Conservation (phyloP, 331 rosid genomes). For the Saraca asoca region DNA sequence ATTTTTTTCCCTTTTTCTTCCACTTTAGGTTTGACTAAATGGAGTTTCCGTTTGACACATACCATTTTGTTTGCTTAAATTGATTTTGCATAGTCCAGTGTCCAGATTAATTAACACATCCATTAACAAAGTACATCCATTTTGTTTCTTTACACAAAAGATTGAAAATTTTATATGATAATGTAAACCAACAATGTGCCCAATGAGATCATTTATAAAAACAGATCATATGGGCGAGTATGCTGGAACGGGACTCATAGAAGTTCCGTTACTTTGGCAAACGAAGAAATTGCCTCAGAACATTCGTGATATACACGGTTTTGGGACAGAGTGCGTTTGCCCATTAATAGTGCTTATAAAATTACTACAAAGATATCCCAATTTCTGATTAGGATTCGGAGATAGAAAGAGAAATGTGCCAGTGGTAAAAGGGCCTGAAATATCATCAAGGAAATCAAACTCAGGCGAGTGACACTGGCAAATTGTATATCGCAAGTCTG, state of each 20-base stretch:
- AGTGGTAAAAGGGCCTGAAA: slow-evolving; percentile 56
- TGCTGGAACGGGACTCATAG: slow-evolving; percentile 26
- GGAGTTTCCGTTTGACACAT: no score
- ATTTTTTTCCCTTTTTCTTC: not conserved
- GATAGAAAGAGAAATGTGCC: not conserved
- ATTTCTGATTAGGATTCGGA: not conserved
- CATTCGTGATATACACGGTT: slow-evolving; percentile 35
- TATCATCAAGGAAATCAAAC: slow-evolving; percentile 39
- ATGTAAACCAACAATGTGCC: slow-evolving; percentile 54
- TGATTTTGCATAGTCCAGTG: no score
- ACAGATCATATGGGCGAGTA: slow-evolving; percentile 35
- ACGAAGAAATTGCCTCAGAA: slow-evolving; percentile 77
- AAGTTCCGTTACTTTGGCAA: slow-evolving; percentile 42
- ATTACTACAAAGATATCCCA: not conserved
- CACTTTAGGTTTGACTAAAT: not conserved
- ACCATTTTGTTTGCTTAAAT: no score
- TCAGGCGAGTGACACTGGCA: slow-evolving; percentile 62
- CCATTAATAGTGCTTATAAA: not conserved
- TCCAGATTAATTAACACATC: no score
- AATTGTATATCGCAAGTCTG: slow-evolving; percentile 47
- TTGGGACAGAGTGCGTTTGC: slow-evolving; percentile 74
- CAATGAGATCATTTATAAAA: slow-evolving; percentile 16
- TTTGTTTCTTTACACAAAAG: no score
- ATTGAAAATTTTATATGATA: not conserved
- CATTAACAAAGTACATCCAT: no score